These are phyloP conservation scores for Mycena rosella DNA, from an alignment of 768 basidiomycete genomes.

Conservation along the genomic window DNA sequence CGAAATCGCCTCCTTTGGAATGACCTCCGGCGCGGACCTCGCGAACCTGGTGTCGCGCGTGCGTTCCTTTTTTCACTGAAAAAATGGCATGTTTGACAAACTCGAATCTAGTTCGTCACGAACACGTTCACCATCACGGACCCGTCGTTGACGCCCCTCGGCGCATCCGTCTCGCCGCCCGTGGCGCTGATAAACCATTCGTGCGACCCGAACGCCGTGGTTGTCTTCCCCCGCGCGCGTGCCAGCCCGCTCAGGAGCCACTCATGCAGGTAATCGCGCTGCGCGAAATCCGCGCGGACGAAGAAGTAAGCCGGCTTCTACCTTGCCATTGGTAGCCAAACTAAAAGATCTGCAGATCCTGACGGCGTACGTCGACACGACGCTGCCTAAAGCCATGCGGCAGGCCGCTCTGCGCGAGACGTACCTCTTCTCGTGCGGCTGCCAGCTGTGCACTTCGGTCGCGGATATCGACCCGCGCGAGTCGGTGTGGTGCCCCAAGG, in stretches of 20 bases:
- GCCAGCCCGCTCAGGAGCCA: conserved; percentile 60
- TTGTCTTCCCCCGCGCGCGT: conserved; percentile 84
- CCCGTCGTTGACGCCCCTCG: conserved; percentile 82
- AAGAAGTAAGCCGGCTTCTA: conserved; percentile 73
- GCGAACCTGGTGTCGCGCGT: conserved; percentile 82
- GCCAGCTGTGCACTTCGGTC: conserved; percentile 63
- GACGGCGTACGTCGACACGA: conserved; percentile 89
- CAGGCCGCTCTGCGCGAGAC: conserved; percentile 72
- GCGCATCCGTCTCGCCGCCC: conserved; percentile 84
- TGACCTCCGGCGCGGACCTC: conserved; percentile 71
- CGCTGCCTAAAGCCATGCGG: conserved; percentile 69
- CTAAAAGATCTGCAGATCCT: conserved; percentile 64
- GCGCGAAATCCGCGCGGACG: conserved; percentile 67
- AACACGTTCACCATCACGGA: conserved; percentile 92
- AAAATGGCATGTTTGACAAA: conserved; percentile 3
- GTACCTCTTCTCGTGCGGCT: conserved; percentile 84
- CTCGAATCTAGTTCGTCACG: conserved; percentile 77
- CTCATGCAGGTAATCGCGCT: conserved; percentile 82
- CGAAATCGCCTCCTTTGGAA: conserved; percentile 69
- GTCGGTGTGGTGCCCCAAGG: conserved; percentile 75
- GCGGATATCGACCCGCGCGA: conserved; percentile 71
- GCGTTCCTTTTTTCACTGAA: conserved; percentile 36
- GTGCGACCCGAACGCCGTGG: conserved; percentile 88
- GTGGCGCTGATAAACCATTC: conserved; percentile 91
- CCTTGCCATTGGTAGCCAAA: not conserved